These are phyloP conservation scores for Pseudogymnoascus sp. DNA, from an alignment of 2,329 filamentous ascomycete genomes.

Conservation along the genomic window DNA sequence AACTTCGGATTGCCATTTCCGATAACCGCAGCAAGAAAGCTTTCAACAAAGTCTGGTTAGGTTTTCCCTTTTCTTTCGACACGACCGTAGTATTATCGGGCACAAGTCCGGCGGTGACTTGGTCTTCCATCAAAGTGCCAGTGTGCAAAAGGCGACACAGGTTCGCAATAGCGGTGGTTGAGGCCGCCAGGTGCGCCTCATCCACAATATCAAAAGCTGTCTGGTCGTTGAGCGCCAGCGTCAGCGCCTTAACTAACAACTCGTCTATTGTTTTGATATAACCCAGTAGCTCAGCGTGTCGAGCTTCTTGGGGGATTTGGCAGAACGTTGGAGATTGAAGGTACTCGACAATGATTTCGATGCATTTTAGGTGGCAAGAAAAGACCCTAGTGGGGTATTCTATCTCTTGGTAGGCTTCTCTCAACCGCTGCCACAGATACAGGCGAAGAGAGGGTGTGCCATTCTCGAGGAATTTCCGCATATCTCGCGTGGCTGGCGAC, in stretches of 20 bases:
- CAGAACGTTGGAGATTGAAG: conserved; percentile 51
- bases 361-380: conserved; percentile 75
- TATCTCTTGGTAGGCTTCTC: conserved; percentile 79
- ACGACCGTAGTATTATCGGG: conserved; percentile 50
- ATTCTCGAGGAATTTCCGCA: conserved; percentile 75
- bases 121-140: conserved; percentile 75
- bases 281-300: conserved; percentile 63
- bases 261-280: conserved; percentile 75
- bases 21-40: conserved; percentile 61
- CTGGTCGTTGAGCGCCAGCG: conserved; percentile 57
- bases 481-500: conserved; percentile 52
- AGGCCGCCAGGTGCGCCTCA: conserved; percentile 64
- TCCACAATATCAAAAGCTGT: conserved; percentile 79
- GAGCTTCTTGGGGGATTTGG: conserved; percentile 49
- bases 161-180: conserved; percentile 62
- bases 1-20: conserved; percentile 79
- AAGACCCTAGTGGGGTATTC: conserved; percentile 81
- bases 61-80: conserved; percentile 9
- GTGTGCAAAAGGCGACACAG: conserved; percentile 69
- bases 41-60: conserved; percentile 37
- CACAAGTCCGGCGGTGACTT: conserved; percentile 68
- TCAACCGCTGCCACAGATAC: conserved; percentile 84
- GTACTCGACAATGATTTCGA: conserved; percentile 72
- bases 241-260: conserved; percentile 62
- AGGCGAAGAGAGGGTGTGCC: conserved; percentile 77